Conservation (phyloP, 2,329 filamentous ascomycete genomes). For the Pseudocercospora cruenta region DNA sequence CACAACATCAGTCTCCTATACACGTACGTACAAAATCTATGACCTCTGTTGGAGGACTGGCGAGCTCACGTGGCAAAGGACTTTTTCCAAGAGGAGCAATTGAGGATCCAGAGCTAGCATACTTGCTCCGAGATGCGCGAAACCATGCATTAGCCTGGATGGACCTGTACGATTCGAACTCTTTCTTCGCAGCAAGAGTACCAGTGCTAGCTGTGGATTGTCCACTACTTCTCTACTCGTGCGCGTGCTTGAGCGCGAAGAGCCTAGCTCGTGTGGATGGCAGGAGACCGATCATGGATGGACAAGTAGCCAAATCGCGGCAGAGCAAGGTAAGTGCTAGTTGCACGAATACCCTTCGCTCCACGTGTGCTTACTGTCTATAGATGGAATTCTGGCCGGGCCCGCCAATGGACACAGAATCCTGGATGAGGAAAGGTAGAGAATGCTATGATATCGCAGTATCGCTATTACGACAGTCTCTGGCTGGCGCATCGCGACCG, state of each 20-base stretch:
- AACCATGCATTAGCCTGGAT: constrained; percentile 39
- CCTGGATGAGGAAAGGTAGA: constrained; percentile 61
- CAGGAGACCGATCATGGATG: constrained; percentile 55
- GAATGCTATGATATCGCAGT: constrained; percentile 60
- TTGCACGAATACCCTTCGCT: neutral
- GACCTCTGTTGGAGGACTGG: constrained; percentile 29
- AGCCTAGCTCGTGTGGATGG: constrained; percentile 60
- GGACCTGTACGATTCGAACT: constrained; percentile 60
- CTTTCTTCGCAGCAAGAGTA: constrained; percentile 64
- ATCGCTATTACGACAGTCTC: constrained; percentile 38
- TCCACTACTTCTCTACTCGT: constrained; percentile 56
- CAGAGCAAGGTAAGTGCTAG: constrained; percentile 28
- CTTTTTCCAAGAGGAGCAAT: constrained; percentile 29
- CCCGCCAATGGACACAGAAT: constrained; percentile 40
- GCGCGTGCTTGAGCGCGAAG: constrained; percentile 65
- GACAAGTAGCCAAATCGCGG: constrained; percentile 38
- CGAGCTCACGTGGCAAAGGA: constrained; percentile 38
- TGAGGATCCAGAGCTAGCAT: constrained; percentile 49
- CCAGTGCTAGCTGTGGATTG: constrained; percentile 59
- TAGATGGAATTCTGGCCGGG: constrained; percentile 55
- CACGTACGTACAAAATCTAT: constrained; percentile 39
- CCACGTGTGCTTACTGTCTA: constrained; percentile 15
- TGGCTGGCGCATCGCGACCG: constrained; percentile 34
- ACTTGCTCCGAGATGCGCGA: constrained; percentile 55
- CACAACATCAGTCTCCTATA: constrained; percentile 21